Conservation (phyloP, 352 stramenopile species). For the Phytophthora chlamydospora region DNA sequence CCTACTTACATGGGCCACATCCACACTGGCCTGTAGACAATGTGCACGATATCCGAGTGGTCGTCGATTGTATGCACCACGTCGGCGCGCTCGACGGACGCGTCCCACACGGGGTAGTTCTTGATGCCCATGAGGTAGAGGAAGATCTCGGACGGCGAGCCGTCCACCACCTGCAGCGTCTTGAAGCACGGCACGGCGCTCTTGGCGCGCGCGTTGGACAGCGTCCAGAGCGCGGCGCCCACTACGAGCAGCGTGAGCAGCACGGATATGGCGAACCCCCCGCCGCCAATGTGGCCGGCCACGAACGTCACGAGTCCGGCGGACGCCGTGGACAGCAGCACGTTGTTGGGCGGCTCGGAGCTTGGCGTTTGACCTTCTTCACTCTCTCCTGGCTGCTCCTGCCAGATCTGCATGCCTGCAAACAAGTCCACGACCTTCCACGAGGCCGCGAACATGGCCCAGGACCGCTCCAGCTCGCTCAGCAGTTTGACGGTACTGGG, state of each 20-base stretch:
- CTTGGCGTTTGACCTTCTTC: not conserved
- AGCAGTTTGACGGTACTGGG: constrained; percentile 69
- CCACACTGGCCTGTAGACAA: constrained; percentile 80
- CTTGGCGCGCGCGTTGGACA: constrained; percentile 46
- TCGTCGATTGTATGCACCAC: constrained; percentile 82
- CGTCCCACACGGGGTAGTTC: constrained; percentile 74
- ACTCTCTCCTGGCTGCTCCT: constrained; percentile 41
- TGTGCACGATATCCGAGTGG: constrained; percentile 80
- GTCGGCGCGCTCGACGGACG: constrained; percentile 60
- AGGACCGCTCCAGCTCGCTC: constrained; percentile 74
- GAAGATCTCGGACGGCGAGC: constrained; percentile 71
- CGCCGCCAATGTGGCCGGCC: constrained; percentile 70
- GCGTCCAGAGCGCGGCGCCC: constrained; percentile 56
- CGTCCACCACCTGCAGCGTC: constrained; percentile 66
- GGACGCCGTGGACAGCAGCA: constrained; percentile 61
- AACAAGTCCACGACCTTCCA: constrained; percentile 78
- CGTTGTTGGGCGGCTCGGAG: constrained; percentile 60
- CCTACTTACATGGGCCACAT: constrained; percentile 72
- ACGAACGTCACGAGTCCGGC: constrained; percentile 68
- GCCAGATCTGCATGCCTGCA: constrained; percentile 70
- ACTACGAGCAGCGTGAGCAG: constrained; percentile 58
- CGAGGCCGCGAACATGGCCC: constrained; percentile 71
- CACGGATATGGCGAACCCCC: constrained; percentile 51
- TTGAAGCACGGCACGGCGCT: constrained; percentile 71
- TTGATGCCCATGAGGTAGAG: constrained; percentile 79